A percentile compares a stretch with the other conserved stretches of the same genome.
phyloP scores from a whole-genome alignment of 306 rosid species.

The Corylus americana region DNA sequence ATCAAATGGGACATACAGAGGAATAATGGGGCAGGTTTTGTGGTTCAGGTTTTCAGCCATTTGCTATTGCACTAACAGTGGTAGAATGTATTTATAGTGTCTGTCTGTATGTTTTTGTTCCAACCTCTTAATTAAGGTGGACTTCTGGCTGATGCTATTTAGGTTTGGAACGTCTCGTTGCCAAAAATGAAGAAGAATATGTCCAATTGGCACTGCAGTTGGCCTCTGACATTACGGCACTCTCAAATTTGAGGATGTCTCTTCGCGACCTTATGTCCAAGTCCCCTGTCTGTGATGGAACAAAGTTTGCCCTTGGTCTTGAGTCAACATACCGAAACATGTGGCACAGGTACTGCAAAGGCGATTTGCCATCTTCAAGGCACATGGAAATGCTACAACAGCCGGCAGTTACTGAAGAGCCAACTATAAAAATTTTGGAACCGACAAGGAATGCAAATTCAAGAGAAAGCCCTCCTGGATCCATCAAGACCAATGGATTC shows the following conservation, averaged over 20 bases:
- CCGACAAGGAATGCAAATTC: conserved; percentile 26
- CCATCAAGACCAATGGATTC: conserved; percentile 66
- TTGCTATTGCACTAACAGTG: background rate
- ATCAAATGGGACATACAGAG: background rate
- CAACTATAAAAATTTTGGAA: conserved; percentile 33
- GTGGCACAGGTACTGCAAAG: conserved; percentile 90
- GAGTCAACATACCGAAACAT: conserved; percentile 72
- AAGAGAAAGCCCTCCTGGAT: conserved; percentile 45
- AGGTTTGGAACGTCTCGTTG: conserved; percentile 75
- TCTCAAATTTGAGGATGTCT: conserved; percentile 74
- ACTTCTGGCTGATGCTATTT: conserved; percentile 27
- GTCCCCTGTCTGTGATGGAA: conserved; percentile 87
- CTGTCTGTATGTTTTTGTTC: conserved; percentile 14
- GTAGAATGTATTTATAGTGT: background rate
- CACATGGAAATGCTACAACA: conserved; percentile 53
- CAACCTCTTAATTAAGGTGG: conserved; percentile 7
- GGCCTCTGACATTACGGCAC: conserved; percentile 81
- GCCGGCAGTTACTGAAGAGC: conserved; percentile 32
- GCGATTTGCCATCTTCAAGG: conserved; percentile 83
- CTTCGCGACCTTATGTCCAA: conserved; percentile 80
- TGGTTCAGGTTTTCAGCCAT: conserved; percentile 1
- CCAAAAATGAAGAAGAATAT: conserved; percentile 85
- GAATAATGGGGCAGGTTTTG: background rate
- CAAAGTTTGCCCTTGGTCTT: conserved; percentile 60
- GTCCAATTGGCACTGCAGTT: conserved; percentile 74